Evolutionary conservation across 2,329 filamentous ascomycete genomes (phyloP), one percentile per base, ranked within the genome.

Genomic region (Aureobasidium lini): DNA sequence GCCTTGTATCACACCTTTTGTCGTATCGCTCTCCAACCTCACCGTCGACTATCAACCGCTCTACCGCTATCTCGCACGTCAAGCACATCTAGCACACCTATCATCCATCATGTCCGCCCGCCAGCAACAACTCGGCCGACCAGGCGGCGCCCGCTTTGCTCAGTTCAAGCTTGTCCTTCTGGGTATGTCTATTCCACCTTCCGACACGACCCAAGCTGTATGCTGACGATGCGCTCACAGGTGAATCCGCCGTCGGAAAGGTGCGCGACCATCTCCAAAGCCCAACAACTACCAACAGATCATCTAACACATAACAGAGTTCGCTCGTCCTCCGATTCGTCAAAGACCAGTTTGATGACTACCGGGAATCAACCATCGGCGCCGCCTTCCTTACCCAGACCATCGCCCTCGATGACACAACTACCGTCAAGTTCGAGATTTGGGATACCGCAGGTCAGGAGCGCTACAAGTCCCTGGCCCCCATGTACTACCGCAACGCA

Each of bases 271-370:
- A 15, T 52, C 48, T 37, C 3, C 66, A 72, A 66, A 52, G 31
- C 32, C 39, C 56, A 6, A 13, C 28, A 23, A 28, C 34, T 42
- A 32, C 28, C 6, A 29, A 56, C 32, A 31, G 13, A 11, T 3
- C 18, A n/a, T 58, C 68, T 74, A 66, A 71, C 66, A 62, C 16
- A 47, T 59, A 61, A 58, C 61, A 96, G 93, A 96, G 92, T 79
- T 99, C 94, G 66, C 87, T 99, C 76, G 94, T 99, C 60, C 81
- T 99, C 72, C 88, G 95, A 77, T 99, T 99, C 72, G 94, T 99
- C 72, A 99, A 96, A 91, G 93, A 99, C 77, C 94, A 97, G 90
- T 99, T 99, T 77, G 94, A 99, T 81, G 86, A 89, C 76, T 96
- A 96, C 80, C 86, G 92, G 77, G 93, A 96, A 85, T 96, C 92